Evolutionary conservation across 495 filamentous ascomycete species (phyloP), one percentile per base, ranked within the genome.

Genomic region (Bryoglossum gracile): DNA sequence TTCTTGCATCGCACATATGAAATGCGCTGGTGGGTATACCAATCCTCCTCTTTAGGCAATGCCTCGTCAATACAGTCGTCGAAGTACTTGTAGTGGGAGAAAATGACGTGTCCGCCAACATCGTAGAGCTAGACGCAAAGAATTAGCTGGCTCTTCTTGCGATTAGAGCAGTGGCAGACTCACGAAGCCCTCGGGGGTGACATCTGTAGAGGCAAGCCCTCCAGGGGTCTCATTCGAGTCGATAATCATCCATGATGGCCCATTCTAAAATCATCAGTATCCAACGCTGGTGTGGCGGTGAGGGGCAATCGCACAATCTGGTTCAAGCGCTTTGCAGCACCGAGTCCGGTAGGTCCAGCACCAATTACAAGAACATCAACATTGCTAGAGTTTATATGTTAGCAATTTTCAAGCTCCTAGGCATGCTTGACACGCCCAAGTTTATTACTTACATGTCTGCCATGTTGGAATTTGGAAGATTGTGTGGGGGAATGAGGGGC

Each of bases 81-180:
- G 67, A 98, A 98, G 82, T 98, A 98, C 71, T 95, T 95, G 82
- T 97, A 98, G 78, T 98, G 92, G 52, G 92, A 98, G 80, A 98
- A 98, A 69, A 98, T 97, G 71, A 98, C 92, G 71, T 98, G 92
- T 58, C 92, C 92, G 65, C 92, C 92, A 60, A 98, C 92, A 75
- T 98, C 92, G 76, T 95, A 98, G 57, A 98, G 83, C 91, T 97
- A 13, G 8, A 59, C 14, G 39, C 6, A 19, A 28, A n/a, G 37
- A 23, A 32, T 57, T 45, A 41, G 36, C 30, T 21, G 9, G n/a
- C 19, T 22, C 4, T 43, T 1, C 16, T 39, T 24, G 35, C 18
- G 46, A 41, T 43, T 40, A 26, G 22, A n/a, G n/a, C 18, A 16
- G 11, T 19, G 18, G 43, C 28, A 48, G 43, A 92, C 89, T 65